Base-by-base conservation (phyloP, 176 grass and related monocot species). In the Oryza glumipatula region DNA sequence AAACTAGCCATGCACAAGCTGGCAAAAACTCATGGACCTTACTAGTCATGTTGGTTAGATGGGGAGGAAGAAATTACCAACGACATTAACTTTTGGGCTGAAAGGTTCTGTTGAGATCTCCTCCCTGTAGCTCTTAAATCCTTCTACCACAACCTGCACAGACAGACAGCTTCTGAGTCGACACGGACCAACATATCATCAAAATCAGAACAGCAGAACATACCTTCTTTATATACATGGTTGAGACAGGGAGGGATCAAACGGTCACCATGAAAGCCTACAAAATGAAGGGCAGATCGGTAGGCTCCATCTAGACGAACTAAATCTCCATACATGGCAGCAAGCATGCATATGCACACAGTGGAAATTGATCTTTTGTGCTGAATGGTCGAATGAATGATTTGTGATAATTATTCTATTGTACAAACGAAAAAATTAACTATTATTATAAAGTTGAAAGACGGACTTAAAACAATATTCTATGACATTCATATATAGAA, bases 221-320 rank as follows among this genome's bases (percentile, higher is more conserved):
- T 88, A 93, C 95, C 95, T 93, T 95, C 87, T 98, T 98, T 64
- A 98, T 98, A 78, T 95, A 91, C 95, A 98, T 98, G 45, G 24
- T 52, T 22, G 0, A 80, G 64, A 16, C 21, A 1, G 3, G 30
- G 19, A 26, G 54, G 51, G 80, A 78, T 87, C 77, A 92, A 13
- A 38, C 36, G 36, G 1, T 15, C 21, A 85, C 66, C 79, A 82
- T 88, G 15, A 82, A 70, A 70, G 36, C 52, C 52, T 77, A 54
- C 49, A 70, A 52, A 71, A 47, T 17, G 0, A 70, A n/a, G 15
- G 5, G 65, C 43, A 21, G 6, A 7, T 38, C 21, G 9, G 33
- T 24, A 13, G 41, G 10, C 43, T 45, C 52, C 52, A 43, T 78
- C 76, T 16, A 9, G 21, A 38, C 22, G 30, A 78, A 78, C 38